These are phyloP conservation scores for Talaromyces funiculosus DNA, from an alignment of 2,329 filamentous ascomycete species.

Conservation along the genomic window DNA sequence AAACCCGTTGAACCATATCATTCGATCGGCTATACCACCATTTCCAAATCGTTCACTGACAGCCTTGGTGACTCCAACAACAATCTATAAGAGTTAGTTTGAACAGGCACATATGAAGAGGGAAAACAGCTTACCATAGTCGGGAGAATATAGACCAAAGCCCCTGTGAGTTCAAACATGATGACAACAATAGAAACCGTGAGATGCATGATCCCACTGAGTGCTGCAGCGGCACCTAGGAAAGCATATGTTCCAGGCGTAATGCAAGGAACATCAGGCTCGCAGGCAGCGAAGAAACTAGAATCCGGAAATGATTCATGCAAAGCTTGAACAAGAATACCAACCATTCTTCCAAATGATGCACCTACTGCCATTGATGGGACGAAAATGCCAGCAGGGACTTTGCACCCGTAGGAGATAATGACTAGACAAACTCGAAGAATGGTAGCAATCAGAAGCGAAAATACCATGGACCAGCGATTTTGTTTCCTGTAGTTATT, in stretches of 20 bases:
- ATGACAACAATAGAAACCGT: slow-evolving; percentile 96
- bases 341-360: slow-evolving; percentile 87
- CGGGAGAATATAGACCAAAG: slow-evolving; percentile 90
- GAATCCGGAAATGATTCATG: slow-evolving; percentile 78
- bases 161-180: slow-evolving; percentile 99
- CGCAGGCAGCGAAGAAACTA: slow-evolving; percentile 80
- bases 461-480: slow-evolving; percentile 71
- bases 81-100: slow-evolving; percentile 54
- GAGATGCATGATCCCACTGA: slow-evolving; percentile 97
- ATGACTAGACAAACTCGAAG: slow-evolving; percentile 81
- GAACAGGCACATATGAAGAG: neutral
- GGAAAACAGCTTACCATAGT: slow-evolving; percentile 62
- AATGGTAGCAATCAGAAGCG: slow-evolving; percentile 71
- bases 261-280: slow-evolving; percentile 89
- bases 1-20: slow-evolving; percentile 98
- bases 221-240: slow-evolving; percentile 80
- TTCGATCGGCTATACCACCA: slow-evolving; percentile 91
- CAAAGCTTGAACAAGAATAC: slow-evolving; percentile 84
- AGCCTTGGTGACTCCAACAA: slow-evolving; percentile 92
- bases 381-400: slow-evolving; percentile 95
- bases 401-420: slow-evolving; percentile 95
- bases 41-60: slow-evolving; percentile 89
- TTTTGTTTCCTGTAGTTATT: slow-evolving; percentile 49
- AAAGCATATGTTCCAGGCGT: slow-evolving; percentile 97
- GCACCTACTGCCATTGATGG: slow-evolving; percentile 97